phyloP scores from a whole-genome alignment of 73 alveolate species.

The Tetrahymena thermophila region DNA sequence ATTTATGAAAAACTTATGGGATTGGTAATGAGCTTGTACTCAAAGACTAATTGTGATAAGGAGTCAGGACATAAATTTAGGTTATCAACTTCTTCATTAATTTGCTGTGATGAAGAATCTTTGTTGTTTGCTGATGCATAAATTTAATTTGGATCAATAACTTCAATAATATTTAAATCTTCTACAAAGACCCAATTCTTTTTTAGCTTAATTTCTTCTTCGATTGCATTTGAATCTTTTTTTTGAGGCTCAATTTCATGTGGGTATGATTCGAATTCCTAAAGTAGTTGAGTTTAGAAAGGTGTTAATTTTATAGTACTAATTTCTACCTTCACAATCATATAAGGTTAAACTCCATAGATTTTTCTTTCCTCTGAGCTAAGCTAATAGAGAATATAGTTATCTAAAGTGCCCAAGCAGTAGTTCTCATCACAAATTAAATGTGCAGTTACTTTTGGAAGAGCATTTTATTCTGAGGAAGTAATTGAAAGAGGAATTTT shows the following conservation, averaged over 20 bases:
- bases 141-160: not conserved
- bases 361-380: not conserved
- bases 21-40: not conserved
- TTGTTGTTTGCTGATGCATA: not conserved
- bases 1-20: not conserved
- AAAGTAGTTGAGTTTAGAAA: not conserved
- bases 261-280: not conserved
- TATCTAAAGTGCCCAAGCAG: not conserved
- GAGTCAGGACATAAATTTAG: not conserved
- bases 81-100: not conserved
- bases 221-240: not conserved
- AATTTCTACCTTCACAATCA: not conserved
- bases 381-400: not conserved
- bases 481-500: not conserved
- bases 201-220: not conserved
- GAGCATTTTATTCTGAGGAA: not conserved
- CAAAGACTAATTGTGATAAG: not conserved
- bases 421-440: not conserved
- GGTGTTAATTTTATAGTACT: not conserved
- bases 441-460: not conserved
- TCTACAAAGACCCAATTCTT: not conserved
- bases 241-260: not conserved
- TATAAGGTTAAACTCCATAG: not conserved
- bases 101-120: not conserved
- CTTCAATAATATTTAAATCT: not conserved